phyloP scores from a whole-genome alignment of 768 basidiomycete genomes.

The Hydnum rufescens region DNA sequence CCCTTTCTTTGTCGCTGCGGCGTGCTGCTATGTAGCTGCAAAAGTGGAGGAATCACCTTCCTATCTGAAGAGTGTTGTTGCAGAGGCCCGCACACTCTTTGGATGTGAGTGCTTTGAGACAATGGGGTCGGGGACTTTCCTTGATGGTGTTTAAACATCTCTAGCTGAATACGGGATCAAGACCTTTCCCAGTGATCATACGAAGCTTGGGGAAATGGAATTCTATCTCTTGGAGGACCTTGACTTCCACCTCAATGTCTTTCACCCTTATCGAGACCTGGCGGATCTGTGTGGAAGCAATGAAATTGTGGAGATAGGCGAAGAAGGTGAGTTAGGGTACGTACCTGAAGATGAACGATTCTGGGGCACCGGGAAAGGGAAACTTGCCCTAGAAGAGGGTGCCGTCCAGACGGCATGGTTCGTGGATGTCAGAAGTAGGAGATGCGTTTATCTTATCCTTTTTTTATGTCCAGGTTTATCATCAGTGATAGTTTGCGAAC shows the following conservation, averaged over 20 bases:
- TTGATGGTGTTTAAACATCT: not conserved
- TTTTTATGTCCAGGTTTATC: conserved; percentile 45
- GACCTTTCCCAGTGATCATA: conserved; percentile 70
- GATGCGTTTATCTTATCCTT: not conserved
- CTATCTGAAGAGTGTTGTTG: conserved; percentile 80
- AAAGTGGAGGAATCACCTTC: conserved; percentile 94
- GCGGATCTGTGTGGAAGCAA: conserved; percentile 54
- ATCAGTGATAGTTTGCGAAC: conserved; percentile 94
- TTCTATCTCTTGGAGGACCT: conserved; percentile 95
- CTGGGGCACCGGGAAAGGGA: conserved; percentile 67
- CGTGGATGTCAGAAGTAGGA: conserved; percentile 12
- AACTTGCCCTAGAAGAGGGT: conserved; percentile 50
- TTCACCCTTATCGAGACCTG: conserved; percentile 88
- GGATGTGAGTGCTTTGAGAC: conserved; percentile 25
- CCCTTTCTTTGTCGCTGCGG: conserved; percentile 77
- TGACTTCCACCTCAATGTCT: conserved; percentile 82
- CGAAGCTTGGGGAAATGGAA: conserved; percentile 95
- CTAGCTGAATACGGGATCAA: conserved; percentile 48
- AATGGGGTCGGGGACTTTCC: not conserved
- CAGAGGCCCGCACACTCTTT: conserved; percentile 64
- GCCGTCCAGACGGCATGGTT: conserved; percentile 87
- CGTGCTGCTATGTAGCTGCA: conserved; percentile 89
- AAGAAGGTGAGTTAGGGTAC: conserved; percentile 31
- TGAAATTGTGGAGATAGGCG: conserved; percentile 20
- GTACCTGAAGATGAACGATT: conserved; percentile 39